Evolutionary conservation across 2,329 filamentous ascomycete genomes (phyloP).

Genomic region (Clonostachys rosea): DNA sequence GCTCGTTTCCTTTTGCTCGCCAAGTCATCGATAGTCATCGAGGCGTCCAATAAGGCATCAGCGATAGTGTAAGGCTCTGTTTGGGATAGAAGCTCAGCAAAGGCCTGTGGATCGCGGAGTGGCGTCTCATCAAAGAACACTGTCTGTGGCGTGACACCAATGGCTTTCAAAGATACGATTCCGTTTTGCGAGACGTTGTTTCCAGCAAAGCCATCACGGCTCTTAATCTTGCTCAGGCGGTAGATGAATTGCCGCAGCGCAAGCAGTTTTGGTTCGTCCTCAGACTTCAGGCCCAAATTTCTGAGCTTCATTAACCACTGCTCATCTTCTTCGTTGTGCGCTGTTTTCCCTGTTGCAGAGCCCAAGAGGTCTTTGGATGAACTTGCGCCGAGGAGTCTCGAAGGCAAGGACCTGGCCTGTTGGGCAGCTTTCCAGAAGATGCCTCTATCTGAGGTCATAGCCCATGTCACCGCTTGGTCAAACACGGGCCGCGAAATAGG

Average conservation of each 20-base stretch:
- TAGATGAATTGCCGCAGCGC: constrained; percentile 88
- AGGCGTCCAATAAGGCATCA: constrained; percentile 88
- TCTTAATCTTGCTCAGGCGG: constrained; percentile 71
- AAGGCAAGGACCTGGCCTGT: constrained; percentile 58
- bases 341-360: constrained; percentile 56
- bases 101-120: constrained; percentile 33
- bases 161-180: constrained; percentile 67
- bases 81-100: constrained; percentile 21
- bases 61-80: constrained; percentile 69
- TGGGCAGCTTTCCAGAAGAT: constrained; percentile 81
- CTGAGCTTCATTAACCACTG: constrained; percentile 83
- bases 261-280: constrained; percentile 88
- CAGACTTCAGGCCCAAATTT: constrained; percentile 73
- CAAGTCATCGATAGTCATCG: constrained; percentile 76
- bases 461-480: constrained; percentile 85
- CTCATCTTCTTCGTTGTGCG: constrained; percentile 88
- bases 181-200: constrained; percentile 10
- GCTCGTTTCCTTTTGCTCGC: constrained; percentile 47
- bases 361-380: constrained; percentile 51
- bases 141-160: constrained; percentile 79
- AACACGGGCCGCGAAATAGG: constrained; percentile 76
- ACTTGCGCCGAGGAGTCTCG: constrained; percentile 54
- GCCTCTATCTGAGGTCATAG: constrained; percentile 72
- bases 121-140: constrained; percentile 85
- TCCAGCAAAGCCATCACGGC: constrained; percentile 40